phyloP scores from a whole-genome alignment of 192 early-diverging fungal species.

The Jimgerdemannia lactiflua region DNA sequence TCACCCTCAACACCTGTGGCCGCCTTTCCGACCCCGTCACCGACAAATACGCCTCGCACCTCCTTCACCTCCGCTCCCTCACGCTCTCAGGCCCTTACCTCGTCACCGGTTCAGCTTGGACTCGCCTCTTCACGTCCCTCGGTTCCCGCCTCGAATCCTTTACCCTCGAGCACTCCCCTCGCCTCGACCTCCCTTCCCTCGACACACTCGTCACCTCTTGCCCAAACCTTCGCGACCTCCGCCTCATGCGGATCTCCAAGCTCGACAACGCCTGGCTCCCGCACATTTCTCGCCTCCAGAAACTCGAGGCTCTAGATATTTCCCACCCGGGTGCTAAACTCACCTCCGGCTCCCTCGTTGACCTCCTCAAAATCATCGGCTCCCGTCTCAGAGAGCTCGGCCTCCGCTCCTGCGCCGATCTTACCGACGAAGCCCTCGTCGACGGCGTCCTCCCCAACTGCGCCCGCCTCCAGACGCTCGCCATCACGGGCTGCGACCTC shows the following conservation, averaged over 20 bases:
- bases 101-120: constrained; percentile 56
- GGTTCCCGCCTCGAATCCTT: constrained; percentile 56
- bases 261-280: constrained; percentile 49
- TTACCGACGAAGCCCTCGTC: constrained; percentile 51
- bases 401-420: constrained; percentile 44
- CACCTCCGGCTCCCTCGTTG: constrained; percentile 39
- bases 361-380: constrained; percentile 45
- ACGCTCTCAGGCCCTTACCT: constrained; percentile 72
- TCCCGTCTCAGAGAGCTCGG: constrained; percentile 39
- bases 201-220: constrained; percentile 38
- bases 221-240: constrained; percentile 42
- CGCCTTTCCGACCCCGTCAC: constrained; percentile 54
- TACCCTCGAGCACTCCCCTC: constrained; percentile 50
- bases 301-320: constrained; percentile 37
- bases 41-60: constrained; percentile 30
- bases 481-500: constrained; percentile 55
- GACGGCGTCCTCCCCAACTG: constrained; percentile 59
- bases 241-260: constrained; percentile 38
- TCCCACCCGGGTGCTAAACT: constrained; percentile 39
- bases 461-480: constrained; percentile 54
- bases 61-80: constrained; percentile 47
- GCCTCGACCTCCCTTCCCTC: constrained; percentile 52
- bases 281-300: constrained; percentile 28
- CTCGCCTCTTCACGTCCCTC: constrained; percentile 48
- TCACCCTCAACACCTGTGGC: constrained; percentile 76